A percentile compares a stretch with the other conserved stretches of the same genome.
phyloP scores from a whole-genome alignment of 176 grass and related monocot genomes.

The Oryza punctata region DNA sequence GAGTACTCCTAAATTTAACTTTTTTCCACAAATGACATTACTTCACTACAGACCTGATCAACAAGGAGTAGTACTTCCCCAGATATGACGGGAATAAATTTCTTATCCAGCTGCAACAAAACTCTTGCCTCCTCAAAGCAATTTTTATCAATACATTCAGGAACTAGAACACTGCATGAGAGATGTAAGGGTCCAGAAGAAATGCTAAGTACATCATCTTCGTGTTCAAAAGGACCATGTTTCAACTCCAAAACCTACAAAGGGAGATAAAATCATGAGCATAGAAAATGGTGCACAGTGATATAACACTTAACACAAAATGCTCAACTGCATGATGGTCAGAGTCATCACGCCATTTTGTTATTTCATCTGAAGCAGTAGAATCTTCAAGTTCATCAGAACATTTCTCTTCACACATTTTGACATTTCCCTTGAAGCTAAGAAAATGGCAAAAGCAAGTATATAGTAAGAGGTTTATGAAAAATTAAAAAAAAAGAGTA shows the following conservation, averaged over 20 bases:
- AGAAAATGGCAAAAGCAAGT: conserved; percentile 34
- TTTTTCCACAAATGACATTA: conserved; percentile 10
- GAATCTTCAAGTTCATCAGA: conserved; percentile 53
- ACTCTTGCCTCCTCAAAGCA: conserved; percentile 82
- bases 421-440: conserved; percentile 38
- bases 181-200: conserved; percentile 83
- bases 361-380: conserved; percentile 48
- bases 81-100: conserved; percentile 94
- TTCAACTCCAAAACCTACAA: conserved; percentile 48
- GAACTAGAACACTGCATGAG: conserved; percentile 70
- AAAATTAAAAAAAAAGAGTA: neutral
- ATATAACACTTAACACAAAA: conserved; percentile 27
- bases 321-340: conserved; percentile 70
- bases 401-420: conserved; percentile 37
- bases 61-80: conserved; percentile 74
- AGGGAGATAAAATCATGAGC: conserved; percentile 36
- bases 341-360: conserved; percentile 63
- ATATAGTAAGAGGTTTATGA: conserved; percentile 6
- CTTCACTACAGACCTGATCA: conserved; percentile 20
- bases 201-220: conserved; percentile 73
- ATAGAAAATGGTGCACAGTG: conserved; percentile 30
- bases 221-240: conserved; percentile 44
- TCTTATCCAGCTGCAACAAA: conserved; percentile 91
- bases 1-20: too few species aligned
- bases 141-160: conserved; percentile 74